Percentiles rank a stretch among this genome's conserved stretches.
These are phyloP conservation scores for Penicillium sp. DNA, from an alignment of 2,329 filamentous ascomycete genomes.

Conservation along the genomic window DNA sequence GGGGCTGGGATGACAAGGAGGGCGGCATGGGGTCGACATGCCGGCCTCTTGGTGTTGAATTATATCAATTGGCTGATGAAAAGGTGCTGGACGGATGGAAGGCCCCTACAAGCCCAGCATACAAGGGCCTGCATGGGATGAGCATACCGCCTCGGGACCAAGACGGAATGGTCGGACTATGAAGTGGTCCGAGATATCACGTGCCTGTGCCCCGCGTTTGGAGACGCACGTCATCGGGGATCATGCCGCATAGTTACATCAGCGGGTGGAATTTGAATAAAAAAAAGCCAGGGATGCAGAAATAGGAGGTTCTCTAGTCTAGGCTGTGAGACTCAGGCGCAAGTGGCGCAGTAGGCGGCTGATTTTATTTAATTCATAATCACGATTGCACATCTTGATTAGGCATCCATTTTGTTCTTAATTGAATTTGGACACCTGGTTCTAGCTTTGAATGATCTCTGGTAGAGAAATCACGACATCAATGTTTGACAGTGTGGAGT, in stretches of 20 bases:
- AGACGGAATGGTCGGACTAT: constrained; percentile 30
- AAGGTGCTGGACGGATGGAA: constrained; percentile 63
- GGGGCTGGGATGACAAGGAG: constrained; percentile 69
- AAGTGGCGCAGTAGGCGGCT: neutral
- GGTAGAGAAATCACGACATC: constrained; percentile 9
- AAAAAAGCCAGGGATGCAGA: neutral
- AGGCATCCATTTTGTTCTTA: neutral
- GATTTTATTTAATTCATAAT: neutral
- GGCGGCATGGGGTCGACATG: constrained; percentile 65
- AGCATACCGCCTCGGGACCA: constrained; percentile 43
- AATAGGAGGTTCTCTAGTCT: neutral
- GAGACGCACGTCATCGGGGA: constrained; percentile 11
- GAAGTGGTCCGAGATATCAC: constrained; percentile 10
- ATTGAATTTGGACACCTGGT: no score
- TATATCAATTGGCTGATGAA: constrained; percentile 63
- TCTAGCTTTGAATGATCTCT: no score
- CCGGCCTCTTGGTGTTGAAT: constrained; percentile 72
- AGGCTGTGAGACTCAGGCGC: neutral
- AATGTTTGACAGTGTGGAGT: constrained; percentile 1
- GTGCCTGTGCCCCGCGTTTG: constrained; percentile 21
- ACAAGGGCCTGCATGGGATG: constrained; percentile 68
- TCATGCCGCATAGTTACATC: constrained; percentile 17
- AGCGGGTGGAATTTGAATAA: constrained; percentile 8
- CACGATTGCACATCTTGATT: neutral
- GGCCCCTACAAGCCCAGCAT: constrained; percentile 59